A percentile compares a stretch with the other conserved stretches of the same genome.
Conservation (phyloP, 139 green algal genomes). For the Chlorella sp. region DNA sequence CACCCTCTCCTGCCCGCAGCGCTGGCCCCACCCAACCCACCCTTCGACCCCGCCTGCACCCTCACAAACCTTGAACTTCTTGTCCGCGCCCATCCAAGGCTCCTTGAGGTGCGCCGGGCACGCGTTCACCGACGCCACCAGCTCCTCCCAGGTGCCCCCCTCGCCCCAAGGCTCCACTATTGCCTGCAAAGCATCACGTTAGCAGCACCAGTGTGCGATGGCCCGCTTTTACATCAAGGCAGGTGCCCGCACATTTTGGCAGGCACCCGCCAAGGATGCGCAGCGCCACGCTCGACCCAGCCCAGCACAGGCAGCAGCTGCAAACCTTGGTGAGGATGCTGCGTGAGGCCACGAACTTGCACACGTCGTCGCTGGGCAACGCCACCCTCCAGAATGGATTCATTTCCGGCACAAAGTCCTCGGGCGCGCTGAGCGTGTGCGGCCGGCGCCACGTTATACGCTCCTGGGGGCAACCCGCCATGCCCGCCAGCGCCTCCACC, state of each 20-base stretch:
- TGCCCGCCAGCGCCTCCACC: slow-evolving; percentile 45
- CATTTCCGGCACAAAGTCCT: slow-evolving; percentile 4
- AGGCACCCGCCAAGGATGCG: too few species aligned
- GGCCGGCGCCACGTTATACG: slow-evolving; percentile 32
- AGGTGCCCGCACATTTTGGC: too few species aligned
- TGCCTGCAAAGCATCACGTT: slow-evolving; percentile 42
- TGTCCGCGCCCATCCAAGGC: slow-evolving; percentile 24
- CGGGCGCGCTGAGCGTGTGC: slow-evolving; percentile 12
- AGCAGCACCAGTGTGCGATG: too few species aligned
- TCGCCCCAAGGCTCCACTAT: slow-evolving; percentile 84
- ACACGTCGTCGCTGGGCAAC: slow-evolving; percentile 44
- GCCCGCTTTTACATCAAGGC: too few species aligned
- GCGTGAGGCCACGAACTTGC: slow-evolving; percentile 24
- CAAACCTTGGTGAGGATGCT: slow-evolving; percentile 38
- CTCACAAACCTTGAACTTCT: slow-evolving; percentile 60
- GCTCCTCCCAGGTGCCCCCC: slow-evolving; percentile 51
- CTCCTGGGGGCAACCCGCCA: slow-evolving; percentile 18
- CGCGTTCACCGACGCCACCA: slow-evolving; percentile 28
- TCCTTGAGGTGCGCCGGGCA: slow-evolving; percentile 30
- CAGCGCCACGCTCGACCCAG: too few species aligned
- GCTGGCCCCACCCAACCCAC: too few species aligned
- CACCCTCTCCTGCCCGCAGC: too few species aligned
- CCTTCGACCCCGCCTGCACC: too few species aligned
- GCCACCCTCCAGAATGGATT: slow-evolving; percentile 26
- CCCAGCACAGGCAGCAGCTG: too few species aligned